Evolutionary conservation across 176 grass and related monocot species (phyloP).

Genomic region (Cymbopogon citratus): DNA sequence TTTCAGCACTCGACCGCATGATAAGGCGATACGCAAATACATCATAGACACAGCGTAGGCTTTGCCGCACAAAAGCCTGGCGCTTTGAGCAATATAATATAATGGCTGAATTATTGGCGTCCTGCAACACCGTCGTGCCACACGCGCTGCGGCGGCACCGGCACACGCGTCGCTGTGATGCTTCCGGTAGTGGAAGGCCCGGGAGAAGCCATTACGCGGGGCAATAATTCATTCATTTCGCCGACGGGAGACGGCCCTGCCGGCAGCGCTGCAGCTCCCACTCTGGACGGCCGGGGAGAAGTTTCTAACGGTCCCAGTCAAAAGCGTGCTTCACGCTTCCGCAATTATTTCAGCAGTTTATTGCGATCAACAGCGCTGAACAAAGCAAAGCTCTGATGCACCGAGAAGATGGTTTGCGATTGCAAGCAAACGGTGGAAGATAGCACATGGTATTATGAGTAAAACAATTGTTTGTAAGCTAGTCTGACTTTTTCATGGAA

Average conservation of each 20-base stretch:
- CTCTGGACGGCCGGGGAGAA: not conserved
- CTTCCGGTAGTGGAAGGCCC: constrained; percentile 31
- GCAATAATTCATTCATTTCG: constrained; percentile 22
- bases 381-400: not conserved
- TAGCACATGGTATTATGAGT: too few relatives aligned
- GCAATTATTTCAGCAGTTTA: constrained; percentile 15
- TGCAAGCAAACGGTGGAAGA: not conserved
- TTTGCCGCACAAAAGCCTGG: not conserved
- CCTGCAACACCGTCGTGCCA: not conserved
- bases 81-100: not conserved
- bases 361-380: not conserved
- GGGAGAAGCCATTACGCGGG: constrained; percentile 16
- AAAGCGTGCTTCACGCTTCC: constrained; percentile 18
- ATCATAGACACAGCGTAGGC: not conserved
- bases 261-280: not conserved
- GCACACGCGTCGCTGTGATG: not conserved
- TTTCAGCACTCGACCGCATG: constrained; percentile 30
- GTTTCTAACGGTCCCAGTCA: constrained; percentile 10
- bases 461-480: too few relatives aligned
- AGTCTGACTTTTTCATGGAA: too few relatives aligned
- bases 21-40: constrained; percentile 35
- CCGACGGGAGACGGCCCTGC: not conserved
- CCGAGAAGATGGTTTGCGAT: not conserved
- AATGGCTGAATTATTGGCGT: constrained; percentile 39
- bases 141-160: not conserved